These are phyloP conservation scores for Scytalidium lignicola DNA, from an alignment of 2,329 filamentous ascomycete species.

Conservation along the genomic window DNA sequence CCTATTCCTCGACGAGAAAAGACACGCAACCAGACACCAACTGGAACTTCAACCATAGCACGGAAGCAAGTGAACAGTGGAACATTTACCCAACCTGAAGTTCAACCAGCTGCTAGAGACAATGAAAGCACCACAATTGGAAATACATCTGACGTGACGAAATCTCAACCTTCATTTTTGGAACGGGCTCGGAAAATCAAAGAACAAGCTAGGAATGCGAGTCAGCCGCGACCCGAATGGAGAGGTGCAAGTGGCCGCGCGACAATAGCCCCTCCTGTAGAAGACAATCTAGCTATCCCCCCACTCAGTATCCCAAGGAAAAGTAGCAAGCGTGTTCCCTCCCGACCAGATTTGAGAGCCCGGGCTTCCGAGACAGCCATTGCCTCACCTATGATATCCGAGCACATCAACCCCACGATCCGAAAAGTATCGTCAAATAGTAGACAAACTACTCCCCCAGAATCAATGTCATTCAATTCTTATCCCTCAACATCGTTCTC, in stretches of 20 bases:
- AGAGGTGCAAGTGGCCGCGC: slow-evolving; percentile 67
- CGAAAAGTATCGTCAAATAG: slow-evolving; percentile 11
- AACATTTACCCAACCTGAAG: too few relatives aligned
- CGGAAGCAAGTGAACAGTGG: slow-evolving; percentile 17
- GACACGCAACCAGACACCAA: slow-evolving; percentile 22
- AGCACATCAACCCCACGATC: slow-evolving; percentile 11
- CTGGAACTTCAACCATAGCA: slow-evolving; percentile 17
- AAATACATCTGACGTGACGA: slow-evolving; percentile 16
- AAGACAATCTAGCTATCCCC: slow-evolving; percentile 51
- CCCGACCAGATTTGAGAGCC: slow-evolving; percentile 16
- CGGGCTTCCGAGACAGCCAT: slow-evolving; percentile 23
- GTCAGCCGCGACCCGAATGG: slow-evolving; percentile 54
- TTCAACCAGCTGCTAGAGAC: slow-evolving; percentile 45
- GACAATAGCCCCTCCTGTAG: slow-evolving; percentile 58
- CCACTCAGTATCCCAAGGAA: slow-evolving; percentile 53
- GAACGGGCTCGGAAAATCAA: slow-evolving; percentile 41
- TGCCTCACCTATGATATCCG: slow-evolving; percentile 14
- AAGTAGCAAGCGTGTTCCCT: slow-evolving; percentile 34
- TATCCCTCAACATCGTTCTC: slow-evolving; percentile 5
- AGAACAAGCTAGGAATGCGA: slow-evolving; percentile 23
- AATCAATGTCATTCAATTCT: slow-evolving; percentile 7
- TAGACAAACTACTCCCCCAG: slow-evolving; percentile 10
- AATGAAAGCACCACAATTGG: slow-evolving; percentile 50
- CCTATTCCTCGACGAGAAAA: slow-evolving; percentile 22
- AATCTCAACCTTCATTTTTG: slow-evolving; percentile 34